Evolutionary conservation across 371 early-diverging fungal species (phyloP).

Genomic region (Lichtheimia ramosa): DNA sequence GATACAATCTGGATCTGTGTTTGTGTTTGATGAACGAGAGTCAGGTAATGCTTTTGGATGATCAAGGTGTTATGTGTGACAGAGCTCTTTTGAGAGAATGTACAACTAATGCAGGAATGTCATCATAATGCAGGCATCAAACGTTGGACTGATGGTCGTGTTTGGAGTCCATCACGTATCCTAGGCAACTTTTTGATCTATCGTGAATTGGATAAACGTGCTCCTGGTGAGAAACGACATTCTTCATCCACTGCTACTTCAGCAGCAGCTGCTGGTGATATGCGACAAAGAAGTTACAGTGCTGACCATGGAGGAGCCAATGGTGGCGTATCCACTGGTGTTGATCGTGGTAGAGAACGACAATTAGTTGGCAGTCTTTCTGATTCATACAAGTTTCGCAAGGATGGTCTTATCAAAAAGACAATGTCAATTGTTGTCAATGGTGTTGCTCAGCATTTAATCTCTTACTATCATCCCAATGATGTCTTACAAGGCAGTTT

Average conservation of each 20-base stretch:
- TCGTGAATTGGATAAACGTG: conserved; percentile 57
- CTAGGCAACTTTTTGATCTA: conserved; percentile 66
- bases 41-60: conserved; percentile 23
- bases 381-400: conserved; percentile 72
- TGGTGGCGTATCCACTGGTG: conserved; percentile 13
- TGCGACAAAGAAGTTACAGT: conserved; percentile 15
- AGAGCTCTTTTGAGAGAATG: not conserved
- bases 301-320: conserved; percentile 30
- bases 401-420: conserved; percentile 85
- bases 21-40: conserved; percentile 74
- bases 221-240: conserved; percentile 32
- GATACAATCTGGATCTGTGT: conserved; percentile 67
- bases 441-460: conserved; percentile 79
- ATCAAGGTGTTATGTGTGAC: conserved; percentile 1
- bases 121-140: conserved; percentile 52
- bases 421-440: conserved; percentile 83
- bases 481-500: conserved; percentile 63
- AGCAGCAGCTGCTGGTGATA: conserved; percentile 20
- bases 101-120: not conserved
- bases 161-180: conserved; percentile 77
- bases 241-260: conserved; percentile 20
- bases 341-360: conserved; percentile 46
- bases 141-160: conserved; percentile 76
- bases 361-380: conserved; percentile 63
- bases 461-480: conserved; percentile 82